Percentiles rank a stretch among this genome's conserved stretches.
Conservation (phyloP, 2,329 filamentous ascomycete species). For the Phaeophleospora eucalypticola region DNA sequence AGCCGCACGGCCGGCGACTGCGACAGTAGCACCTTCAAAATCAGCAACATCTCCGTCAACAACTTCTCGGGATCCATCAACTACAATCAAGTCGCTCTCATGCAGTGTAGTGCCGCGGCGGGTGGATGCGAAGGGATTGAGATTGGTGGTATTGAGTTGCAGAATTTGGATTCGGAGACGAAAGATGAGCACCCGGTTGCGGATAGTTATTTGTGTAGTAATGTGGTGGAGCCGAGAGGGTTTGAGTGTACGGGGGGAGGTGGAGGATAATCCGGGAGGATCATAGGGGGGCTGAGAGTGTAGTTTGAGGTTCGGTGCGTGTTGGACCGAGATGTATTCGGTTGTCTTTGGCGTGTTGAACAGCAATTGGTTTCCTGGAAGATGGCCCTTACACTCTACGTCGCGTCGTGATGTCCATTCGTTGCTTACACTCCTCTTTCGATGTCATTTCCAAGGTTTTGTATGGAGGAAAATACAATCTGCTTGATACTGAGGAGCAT, state of each 20-base stretch:
- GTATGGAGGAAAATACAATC: too few relatives aligned
- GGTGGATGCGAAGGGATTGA: constrained; percentile 1
- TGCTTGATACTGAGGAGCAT: too few relatives aligned
- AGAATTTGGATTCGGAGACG: not conserved
- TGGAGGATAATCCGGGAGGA: not conserved
- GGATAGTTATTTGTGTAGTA: constrained; percentile 4
- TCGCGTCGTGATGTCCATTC: too few relatives aligned
- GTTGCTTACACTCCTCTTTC: too few relatives aligned
- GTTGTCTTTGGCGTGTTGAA: too few relatives aligned
- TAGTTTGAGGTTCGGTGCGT: too few relatives aligned
- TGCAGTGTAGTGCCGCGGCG: constrained; percentile 22
- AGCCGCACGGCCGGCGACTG: constrained; percentile 14
- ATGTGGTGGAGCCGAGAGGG: constrained; percentile 2
- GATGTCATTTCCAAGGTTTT: too few relatives aligned
- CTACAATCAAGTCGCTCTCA: constrained; percentile 11
- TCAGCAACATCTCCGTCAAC: constrained; percentile 30
- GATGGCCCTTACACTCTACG: too few relatives aligned
- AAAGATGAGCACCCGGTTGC: not conserved
- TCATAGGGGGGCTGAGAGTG: too few relatives aligned
- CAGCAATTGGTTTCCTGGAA: too few relatives aligned
- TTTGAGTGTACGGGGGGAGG: constrained; percentile 3
- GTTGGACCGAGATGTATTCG: too few relatives aligned
- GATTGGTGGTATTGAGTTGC: not conserved
- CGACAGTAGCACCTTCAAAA: constrained; percentile 35
- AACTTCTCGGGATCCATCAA: constrained; percentile 27